Evolutionary conservation across 495 filamentous ascomycete genomes (phyloP).

Genomic region (Pyrenula aspistea): DNA sequence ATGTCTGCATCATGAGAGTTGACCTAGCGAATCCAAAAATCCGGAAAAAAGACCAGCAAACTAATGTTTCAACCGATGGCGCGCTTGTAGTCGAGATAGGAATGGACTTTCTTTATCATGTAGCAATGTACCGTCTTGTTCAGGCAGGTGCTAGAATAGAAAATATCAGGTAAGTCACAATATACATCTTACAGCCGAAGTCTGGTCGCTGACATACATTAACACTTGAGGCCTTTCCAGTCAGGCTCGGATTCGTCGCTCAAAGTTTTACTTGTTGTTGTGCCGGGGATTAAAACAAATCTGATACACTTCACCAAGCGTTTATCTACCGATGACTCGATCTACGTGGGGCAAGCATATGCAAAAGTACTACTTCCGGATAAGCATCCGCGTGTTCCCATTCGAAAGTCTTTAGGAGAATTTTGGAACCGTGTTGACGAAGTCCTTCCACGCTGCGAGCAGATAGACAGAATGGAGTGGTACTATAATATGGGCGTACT

Average conservation of each 20-base stretch:
- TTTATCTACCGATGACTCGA: too few species aligned
- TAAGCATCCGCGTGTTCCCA: neutral
- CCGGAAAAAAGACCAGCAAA: too few species aligned
- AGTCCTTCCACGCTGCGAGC: neutral
- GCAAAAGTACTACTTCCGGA: neutral
- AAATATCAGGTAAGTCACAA: neutral
- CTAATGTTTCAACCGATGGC: too few species aligned
- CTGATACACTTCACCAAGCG: too few species aligned
- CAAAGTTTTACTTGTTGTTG: neutral
- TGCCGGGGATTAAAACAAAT: too few species aligned
- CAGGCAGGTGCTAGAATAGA: neutral
- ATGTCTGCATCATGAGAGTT: too few species aligned
- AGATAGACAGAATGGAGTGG: neutral
- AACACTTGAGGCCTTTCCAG: neutral
- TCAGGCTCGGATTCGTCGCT: neutral
- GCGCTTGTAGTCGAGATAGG: neutral
- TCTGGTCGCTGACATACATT: too few species aligned
- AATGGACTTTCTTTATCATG: neutral
- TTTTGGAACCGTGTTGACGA: neutral
- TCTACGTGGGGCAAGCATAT: neutral
- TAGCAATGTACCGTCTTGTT: neutral
- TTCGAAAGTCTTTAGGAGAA: neutral
- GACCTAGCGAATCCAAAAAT: too few species aligned
- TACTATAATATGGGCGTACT: neutral
- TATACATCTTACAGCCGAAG: neutral